Percentiles rank a stretch among this genome's conserved stretches.
phyloP scores from a whole-genome alignment of 129 eudicot genomes.

The Arctium minus region DNA sequence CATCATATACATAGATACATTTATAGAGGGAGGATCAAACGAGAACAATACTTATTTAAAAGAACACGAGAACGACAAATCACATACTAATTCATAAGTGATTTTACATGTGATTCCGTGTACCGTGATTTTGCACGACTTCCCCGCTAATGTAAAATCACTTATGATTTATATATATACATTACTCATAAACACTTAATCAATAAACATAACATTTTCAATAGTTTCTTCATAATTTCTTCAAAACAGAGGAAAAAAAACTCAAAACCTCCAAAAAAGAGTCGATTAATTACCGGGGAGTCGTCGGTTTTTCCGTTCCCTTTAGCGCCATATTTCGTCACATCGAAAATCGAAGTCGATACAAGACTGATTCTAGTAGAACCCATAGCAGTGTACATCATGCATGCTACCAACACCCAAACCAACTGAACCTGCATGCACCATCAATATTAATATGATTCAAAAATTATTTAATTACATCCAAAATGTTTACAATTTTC shows the following conservation, averaged over 20 bases:
- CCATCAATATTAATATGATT: not conserved
- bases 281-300: slow-evolving; percentile 27
- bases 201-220: not conserved
- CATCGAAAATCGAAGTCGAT: slow-evolving; percentile 25
- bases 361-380: not conserved
- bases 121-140: too few species aligned
- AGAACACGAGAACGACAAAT: too few species aligned
- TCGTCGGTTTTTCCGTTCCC: slow-evolving; percentile 46
- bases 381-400: not conserved
- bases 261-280: not conserved
- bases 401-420: not conserved
- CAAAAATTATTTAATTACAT: not conserved
- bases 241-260: not conserved
- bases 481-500: not conserved
- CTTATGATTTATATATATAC: too few species aligned
- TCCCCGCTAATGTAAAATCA: too few species aligned
- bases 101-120: too few species aligned
- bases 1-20: not conserved
- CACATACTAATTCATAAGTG: too few species aligned
- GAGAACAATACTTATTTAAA: too few species aligned
- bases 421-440: not conserved
- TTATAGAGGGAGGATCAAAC: too few species aligned
- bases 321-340: slow-evolving; percentile 33
- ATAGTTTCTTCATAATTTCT: not conserved
- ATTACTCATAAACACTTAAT: too few species aligned